Evolutionary conservation across 129 eudicot genomes (phyloP).

Genomic region (Centrapalus pauciflorus): DNA sequence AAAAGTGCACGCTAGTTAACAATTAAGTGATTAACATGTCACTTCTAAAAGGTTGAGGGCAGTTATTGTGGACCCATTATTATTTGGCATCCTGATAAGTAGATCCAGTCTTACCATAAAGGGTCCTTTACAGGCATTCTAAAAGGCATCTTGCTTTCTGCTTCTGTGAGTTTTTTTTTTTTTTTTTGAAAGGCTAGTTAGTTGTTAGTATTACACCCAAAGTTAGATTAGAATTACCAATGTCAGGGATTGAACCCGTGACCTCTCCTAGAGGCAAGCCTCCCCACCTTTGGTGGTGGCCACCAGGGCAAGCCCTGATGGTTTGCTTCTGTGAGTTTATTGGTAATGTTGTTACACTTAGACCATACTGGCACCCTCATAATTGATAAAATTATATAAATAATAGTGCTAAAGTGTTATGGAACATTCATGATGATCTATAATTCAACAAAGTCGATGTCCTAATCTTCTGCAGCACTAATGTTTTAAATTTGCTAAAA

Average conservation of each 20-base stretch:
- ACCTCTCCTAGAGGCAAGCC: no score
- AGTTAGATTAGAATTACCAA: no score
- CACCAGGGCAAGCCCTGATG: no score
- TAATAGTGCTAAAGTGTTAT: neutral
- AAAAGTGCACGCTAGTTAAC: no score
- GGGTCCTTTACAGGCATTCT: no score
- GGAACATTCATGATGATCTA: neutral
- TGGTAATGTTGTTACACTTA: no score
- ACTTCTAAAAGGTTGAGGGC: neutral
- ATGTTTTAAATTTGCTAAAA: neutral
- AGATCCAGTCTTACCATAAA: neutral
- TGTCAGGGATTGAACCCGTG: no score
- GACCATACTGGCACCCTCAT: neutral
- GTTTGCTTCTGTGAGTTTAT: no score
- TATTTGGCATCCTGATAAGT: neutral
- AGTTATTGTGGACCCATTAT: neutral
- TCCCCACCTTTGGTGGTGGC: no score
- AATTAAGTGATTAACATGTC: neutral
- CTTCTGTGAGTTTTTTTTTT: no score
- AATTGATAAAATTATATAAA: neutral
- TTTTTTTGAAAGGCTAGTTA: no score
- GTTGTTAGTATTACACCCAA: no score
- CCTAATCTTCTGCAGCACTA: neutral
- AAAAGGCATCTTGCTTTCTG: neutral
- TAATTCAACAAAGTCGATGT: neutral